Evolutionary conservation across 1,284 basidiomycete genomes (phyloP).

Genomic region (Moesziomyces aphidis): DNA sequence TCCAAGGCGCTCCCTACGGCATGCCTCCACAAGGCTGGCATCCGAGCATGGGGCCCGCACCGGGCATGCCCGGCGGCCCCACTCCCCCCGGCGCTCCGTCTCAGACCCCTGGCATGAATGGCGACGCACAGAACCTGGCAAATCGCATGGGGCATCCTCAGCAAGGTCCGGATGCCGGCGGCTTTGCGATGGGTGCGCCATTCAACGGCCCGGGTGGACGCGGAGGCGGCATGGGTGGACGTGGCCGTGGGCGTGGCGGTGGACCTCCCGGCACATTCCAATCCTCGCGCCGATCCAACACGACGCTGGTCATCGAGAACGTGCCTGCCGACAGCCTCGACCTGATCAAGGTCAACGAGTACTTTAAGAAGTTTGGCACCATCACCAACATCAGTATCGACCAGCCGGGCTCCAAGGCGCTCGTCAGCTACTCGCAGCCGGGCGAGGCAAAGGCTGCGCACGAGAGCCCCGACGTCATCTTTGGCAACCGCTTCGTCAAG

Average conservation of each 20-base stretch:
- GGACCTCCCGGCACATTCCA: slow-evolving; percentile 71
- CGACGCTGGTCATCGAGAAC: slow-evolving; percentile 92
- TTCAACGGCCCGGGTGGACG: slow-evolving; percentile 29
- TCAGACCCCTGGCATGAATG: slow-evolving; percentile 12
- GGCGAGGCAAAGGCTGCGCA: slow-evolving; percentile 87
- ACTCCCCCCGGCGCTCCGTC: slow-evolving; percentile 11
- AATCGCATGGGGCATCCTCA: slow-evolving; percentile 34
- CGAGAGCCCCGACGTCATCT: slow-evolving; percentile 91
- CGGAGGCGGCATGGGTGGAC: slow-evolving; percentile 71
- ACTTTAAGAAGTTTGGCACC: slow-evolving; percentile 91
- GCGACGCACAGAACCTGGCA: slow-evolving; percentile 33
- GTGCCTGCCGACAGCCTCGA: slow-evolving; percentile 86
- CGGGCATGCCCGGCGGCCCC: slow-evolving; percentile 24
- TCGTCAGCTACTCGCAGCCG: slow-evolving; percentile 88
- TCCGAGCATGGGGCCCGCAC: slow-evolving; percentile 33
- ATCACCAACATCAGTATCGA: slow-evolving; percentile 94
- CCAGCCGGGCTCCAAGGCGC: slow-evolving; percentile 77
- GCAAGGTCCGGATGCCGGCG: slow-evolving; percentile 8
- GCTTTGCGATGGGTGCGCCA: slow-evolving; percentile 7
- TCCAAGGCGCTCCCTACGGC: slow-evolving; percentile 41
- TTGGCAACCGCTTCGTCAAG: slow-evolving; percentile 94
- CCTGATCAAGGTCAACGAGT: slow-evolving; percentile 82
- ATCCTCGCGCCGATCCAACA: slow-evolving; percentile 70
- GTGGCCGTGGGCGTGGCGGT: slow-evolving; percentile 68
- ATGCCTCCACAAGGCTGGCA: slow-evolving; percentile 49